These are phyloP conservation scores for Fusarium sororula DNA, from an alignment of 2,329 filamentous ascomycete genomes.

Conservation along the genomic window DNA sequence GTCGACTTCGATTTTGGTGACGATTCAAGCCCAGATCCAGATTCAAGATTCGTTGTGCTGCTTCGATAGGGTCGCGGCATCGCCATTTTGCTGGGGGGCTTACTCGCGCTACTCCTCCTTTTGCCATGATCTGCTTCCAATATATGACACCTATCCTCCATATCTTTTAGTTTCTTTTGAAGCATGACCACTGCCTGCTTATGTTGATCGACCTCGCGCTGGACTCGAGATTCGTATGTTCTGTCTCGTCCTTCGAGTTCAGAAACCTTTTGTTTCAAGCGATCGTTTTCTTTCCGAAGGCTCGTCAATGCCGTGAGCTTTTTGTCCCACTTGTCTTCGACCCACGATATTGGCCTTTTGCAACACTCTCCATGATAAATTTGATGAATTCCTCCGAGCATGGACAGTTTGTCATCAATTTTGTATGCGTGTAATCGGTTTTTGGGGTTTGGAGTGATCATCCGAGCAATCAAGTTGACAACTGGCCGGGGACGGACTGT, in stretches of 20 bases:
- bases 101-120: slow-evolving; percentile 34
- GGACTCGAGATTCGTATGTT: slow-evolving; percentile 51
- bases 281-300: slow-evolving; percentile 47
- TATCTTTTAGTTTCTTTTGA: slow-evolving; percentile 48
- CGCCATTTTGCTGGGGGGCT: slow-evolving; percentile 16
- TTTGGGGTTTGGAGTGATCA: slow-evolving; percentile 48
- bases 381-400: slow-evolving; percentile 58
- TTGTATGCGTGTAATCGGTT: slow-evolving; percentile 48
- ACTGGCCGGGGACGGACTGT: slow-evolving; percentile 54
- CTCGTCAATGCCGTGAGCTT: slow-evolving; percentile 42
- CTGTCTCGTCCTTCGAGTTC: slow-evolving; percentile 52
- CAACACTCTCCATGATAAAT: slow-evolving; percentile 58
- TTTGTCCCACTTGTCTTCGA: slow-evolving; percentile 51
- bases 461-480: slow-evolving; percentile 48
- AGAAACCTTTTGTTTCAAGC: slow-evolving; percentile 46
- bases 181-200: slow-evolving; percentile 47
- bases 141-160: slow-evolving; percentile 45
- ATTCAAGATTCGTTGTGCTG: slow-evolving; percentile 25
- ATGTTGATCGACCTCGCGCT: slow-evolving; percentile 49
- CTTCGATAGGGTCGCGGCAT: slow-evolving; percentile 33
- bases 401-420: slow-evolving; percentile 53
- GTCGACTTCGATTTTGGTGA: slow-evolving; percentile 37
- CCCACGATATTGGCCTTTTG: slow-evolving; percentile 50
- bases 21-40: slow-evolving; percentile 26
- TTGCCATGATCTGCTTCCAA: slow-evolving; percentile 43